Evolutionary conservation across 2,329 filamentous ascomycete species (phyloP).

Genomic region (Xylariaceae sp.): DNA sequence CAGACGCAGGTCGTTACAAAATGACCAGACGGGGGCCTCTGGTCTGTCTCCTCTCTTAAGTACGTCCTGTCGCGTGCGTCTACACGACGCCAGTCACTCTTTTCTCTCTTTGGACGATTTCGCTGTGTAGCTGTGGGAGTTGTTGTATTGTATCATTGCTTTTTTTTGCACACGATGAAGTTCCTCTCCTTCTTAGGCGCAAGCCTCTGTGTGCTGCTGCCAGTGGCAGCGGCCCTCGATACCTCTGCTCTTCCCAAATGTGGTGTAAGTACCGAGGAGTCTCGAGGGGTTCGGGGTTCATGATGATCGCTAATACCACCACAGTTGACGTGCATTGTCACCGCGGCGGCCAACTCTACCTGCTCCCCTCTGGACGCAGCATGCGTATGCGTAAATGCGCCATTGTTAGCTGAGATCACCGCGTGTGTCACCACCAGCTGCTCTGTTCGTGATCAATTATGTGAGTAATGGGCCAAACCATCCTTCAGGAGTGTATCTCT

Average conservation of each 20-base stretch:
- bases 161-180: slow-evolving; percentile 11
- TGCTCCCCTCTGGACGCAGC: slow-evolving; percentile 14
- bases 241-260: slow-evolving; percentile 13
- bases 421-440: slow-evolving; percentile 21
- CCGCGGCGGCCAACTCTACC: slow-evolving; percentile 7
- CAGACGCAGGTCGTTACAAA: too few relatives aligned
- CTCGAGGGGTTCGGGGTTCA: background rate
- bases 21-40: too few relatives aligned
- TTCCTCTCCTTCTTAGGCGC: slow-evolving; percentile 12
- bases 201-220: slow-evolving; percentile 13
- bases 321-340: slow-evolving; percentile 2
- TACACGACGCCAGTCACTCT: too few relatives aligned
- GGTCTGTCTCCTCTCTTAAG: too few relatives aligned
- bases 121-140: background rate
- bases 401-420: slow-evolving; percentile 17
- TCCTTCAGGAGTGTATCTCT: background rate
- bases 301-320: background rate
- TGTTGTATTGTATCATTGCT: background rate
- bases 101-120: too few relatives aligned
- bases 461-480: slow-evolving; percentile 9
- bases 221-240: slow-evolving; percentile 14
- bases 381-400: slow-evolving; percentile 21
- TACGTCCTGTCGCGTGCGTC: too few relatives aligned
- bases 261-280: slow-evolving; percentile 14
- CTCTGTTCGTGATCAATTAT: slow-evolving; percentile 21